phyloP scores from a whole-genome alignment of 306 rosid species.

The Dryas drummondii region DNA sequence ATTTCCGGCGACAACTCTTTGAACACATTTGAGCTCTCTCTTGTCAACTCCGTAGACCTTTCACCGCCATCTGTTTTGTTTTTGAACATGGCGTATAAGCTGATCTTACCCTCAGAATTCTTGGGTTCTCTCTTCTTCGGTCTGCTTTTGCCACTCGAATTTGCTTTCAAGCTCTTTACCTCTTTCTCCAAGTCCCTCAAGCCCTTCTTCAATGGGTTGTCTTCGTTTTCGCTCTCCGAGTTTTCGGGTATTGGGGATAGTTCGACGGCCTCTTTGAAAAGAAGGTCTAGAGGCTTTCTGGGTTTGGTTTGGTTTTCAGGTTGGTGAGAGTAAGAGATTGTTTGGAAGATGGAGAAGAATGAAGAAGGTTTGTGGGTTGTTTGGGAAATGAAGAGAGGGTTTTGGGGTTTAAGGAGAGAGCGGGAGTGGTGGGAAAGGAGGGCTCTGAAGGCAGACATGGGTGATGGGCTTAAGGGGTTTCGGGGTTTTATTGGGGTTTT shows the following conservation, averaged over 20 bases:
- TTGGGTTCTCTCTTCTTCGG: conserved; percentile 10
- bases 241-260: conserved; percentile 20
- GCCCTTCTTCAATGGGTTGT: conserved; percentile 29
- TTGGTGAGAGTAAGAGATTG: conserved; percentile 22
- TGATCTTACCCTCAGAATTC: conserved; percentile 14
- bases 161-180: conserved; percentile 25
- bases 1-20: conserved; percentile 57
- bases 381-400: conserved; percentile 31
- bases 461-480: background rate
- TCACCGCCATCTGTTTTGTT: background rate
- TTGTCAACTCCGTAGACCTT: background rate
- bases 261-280: conserved; percentile 46
- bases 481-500: background rate
- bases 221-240: conserved; percentile 10
- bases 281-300: conserved; percentile 35
- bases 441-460: conserved; percentile 6
- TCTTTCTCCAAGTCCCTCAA: conserved; percentile 35
- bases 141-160: conserved; percentile 3
- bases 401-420: conserved; percentile 21
- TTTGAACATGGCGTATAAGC: conserved; percentile 35
- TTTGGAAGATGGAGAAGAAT: conserved; percentile 28
- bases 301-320: conserved; percentile 14
- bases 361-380: conserved; percentile 14
- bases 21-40: conserved; percentile 24
- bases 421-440: background rate